Evolutionary conservation across 2,329 filamentous ascomycete species (phyloP), one percentile per base, ranked within the genome.

Genomic region (Diaporthe australafricana): DNA sequence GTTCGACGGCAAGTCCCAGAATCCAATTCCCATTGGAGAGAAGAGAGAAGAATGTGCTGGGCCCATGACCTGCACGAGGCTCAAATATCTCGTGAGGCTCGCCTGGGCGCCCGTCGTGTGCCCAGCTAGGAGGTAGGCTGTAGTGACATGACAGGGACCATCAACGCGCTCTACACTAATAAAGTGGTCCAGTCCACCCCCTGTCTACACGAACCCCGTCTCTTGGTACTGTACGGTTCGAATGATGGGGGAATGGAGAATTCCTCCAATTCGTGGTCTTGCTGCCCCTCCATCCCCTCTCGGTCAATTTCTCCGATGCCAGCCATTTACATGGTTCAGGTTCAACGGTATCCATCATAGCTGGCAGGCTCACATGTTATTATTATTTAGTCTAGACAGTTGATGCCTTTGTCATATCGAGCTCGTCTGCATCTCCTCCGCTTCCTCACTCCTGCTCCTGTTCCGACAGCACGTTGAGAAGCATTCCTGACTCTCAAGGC

Each of bases 231-330:
- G 50, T 60, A 68, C 66, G 4, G 38, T 42, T 47, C 42, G 50
- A 56, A 68, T 56, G 66, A 56, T 55, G 50, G 50, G 42, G 57
- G 48, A 48, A 12, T n/a, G 70, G 55, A 42, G 65, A 69, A 56
- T 72, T 42, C 60, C 68, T 62, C 53, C 60, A 60, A 52, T 56
- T 48, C 48, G 42, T 30, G 27, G 53, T 38, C 57, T 53, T 50
- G 66, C 27, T 50, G 53, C 66, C 56, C 67, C 56, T 38, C 68
- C 70, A 27, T 50, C 62, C 53, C 60, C 52, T 67, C 63, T 70
- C 53, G 53, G 62, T 50, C 68, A 70, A 62, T 73, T 73, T 73
- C 71, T 71, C 71, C 71, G 71, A 70, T 67, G 53, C 53, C 35
- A 70, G 38, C 38, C 55, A 48, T 27, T 63, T 40, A n/a, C 52